Percentiles rank a stretch among this genome's conserved stretches.
These are phyloP conservation scores for Kodamaea fukazawae DNA, from an alignment of 805 yeast species.

Conservation along the genomic window DNA sequence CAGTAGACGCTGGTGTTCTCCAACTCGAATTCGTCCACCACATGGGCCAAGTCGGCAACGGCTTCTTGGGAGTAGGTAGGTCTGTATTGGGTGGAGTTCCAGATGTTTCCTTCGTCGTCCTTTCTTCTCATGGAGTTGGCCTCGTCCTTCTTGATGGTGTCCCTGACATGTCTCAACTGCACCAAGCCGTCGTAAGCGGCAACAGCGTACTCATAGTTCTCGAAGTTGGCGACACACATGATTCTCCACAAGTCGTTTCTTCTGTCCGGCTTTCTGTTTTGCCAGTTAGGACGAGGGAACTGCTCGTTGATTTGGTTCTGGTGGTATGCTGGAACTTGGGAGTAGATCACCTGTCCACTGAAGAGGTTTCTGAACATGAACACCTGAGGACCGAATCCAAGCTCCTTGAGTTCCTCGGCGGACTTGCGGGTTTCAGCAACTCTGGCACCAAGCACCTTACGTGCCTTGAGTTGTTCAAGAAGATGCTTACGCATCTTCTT, in stretches of 20 bases:
- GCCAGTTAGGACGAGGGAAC: slow-evolving; percentile 85
- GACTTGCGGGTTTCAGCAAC: slow-evolving; percentile 40
- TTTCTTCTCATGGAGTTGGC: slow-evolving; percentile 69
- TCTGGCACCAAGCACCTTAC: slow-evolving; percentile 42
- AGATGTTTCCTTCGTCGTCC: slow-evolving; percentile 72
- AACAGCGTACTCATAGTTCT: slow-evolving; percentile 58
- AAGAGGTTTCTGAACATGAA: slow-evolving; percentile 81
- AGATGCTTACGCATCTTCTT: slow-evolving; percentile 48
- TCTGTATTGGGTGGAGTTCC: slow-evolving; percentile 85
- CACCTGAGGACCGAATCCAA: slow-evolving; percentile 78
- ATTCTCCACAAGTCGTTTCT: slow-evolving; percentile 90
- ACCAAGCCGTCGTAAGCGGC: slow-evolving; percentile 74
- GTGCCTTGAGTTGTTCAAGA: slow-evolving; percentile 43
- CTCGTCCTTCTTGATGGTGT: slow-evolving; percentile 53
- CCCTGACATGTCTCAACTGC: slow-evolving; percentile 71
- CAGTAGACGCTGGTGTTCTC: slow-evolving; percentile 58
- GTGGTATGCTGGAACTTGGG: slow-evolving; percentile 73
- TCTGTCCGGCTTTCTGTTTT: slow-evolving; percentile 73
- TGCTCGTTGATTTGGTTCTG: slow-evolving; percentile 63
- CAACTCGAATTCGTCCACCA: slow-evolving; percentile 60
- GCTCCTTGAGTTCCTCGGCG: slow-evolving; percentile 31
- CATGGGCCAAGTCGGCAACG: slow-evolving; percentile 74
- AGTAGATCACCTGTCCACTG: slow-evolving; percentile 84
- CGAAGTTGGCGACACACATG: slow-evolving; percentile 77
- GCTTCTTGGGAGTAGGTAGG: slow-evolving; percentile 92